phyloP scores from a whole-genome alignment of 2,329 filamentous ascomycete species.

The Calonectria crousiana region DNA sequence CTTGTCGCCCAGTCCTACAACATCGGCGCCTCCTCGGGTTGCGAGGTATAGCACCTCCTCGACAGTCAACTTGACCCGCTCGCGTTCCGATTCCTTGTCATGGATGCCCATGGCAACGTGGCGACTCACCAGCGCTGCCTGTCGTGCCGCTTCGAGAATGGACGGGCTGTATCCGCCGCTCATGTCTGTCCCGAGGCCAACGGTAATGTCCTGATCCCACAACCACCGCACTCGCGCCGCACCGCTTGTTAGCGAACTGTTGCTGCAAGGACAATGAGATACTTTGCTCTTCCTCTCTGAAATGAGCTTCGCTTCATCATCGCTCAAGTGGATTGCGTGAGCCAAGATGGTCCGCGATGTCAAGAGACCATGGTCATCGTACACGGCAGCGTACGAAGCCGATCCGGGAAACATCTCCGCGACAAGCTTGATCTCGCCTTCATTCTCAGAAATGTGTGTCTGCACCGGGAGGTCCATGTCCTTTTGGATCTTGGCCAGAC shows the following conservation, averaged over 20 bases:
- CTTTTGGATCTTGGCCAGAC: constrained; percentile 73
- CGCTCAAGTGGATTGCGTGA: constrained; percentile 82
- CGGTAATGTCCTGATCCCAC: constrained; percentile 78
- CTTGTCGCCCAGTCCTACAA: constrained; percentile 78
- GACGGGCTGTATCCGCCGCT: constrained; percentile 87
- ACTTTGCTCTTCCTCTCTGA: constrained; percentile 73
- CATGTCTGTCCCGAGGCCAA: constrained; percentile 92
- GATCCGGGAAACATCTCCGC: constrained; percentile 74
- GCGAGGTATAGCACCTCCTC: constrained; percentile 89
- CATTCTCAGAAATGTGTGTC: constrained; percentile 92
- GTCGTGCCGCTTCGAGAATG: constrained; percentile 84
- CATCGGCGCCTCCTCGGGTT: constrained; percentile 86
- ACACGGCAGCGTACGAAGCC: constrained; percentile 79
- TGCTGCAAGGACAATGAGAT: constrained; percentile 89
- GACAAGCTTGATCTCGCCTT: constrained; percentile 79
- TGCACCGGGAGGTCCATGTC: constrained; percentile 78
- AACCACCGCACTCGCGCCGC: constrained; percentile 80
- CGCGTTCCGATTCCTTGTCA: constrained; percentile 48
- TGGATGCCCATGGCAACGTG: constrained; percentile 70
- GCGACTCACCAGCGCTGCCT: constrained; percentile 83
- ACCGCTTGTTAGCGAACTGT: constrained; percentile 85
- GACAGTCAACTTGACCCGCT: constrained; percentile 77
- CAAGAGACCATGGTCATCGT: constrained; percentile 79
- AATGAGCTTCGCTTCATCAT: constrained; percentile 75
- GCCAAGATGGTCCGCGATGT: constrained; percentile 83